Percentiles rank a stretch among this genome's conserved stretches.
phyloP scores from a whole-genome alignment of 75 land plant species.

The Chamaecyparis obtusa region DNA sequence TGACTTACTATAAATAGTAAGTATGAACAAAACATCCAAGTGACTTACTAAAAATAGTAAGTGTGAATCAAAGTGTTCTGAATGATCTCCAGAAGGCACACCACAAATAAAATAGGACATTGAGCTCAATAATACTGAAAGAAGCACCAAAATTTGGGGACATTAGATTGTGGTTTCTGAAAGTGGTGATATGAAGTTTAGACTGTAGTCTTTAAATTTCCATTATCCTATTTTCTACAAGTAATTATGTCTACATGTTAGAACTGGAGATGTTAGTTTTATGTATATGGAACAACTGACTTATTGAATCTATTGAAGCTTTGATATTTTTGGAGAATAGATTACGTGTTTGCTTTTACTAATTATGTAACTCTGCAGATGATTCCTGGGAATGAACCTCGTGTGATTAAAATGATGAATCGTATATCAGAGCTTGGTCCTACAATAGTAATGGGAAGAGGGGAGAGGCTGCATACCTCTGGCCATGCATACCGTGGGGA shows the following conservation, averaged over 20 bases:
- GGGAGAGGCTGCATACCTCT: slow-evolving; percentile 87
- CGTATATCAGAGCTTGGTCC: slow-evolving; percentile 95
- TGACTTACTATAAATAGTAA: too few relatives aligned
- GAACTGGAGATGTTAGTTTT: neutral
- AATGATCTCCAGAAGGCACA: too few relatives aligned
- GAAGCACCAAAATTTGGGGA: too few relatives aligned
- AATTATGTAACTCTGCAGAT: slow-evolving; percentile 40
- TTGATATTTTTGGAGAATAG: slow-evolving; percentile 6
- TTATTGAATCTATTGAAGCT: neutral
- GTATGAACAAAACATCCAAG: too few relatives aligned
- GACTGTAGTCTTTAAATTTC: neutral
- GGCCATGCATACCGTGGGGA: slow-evolving; percentile 98
- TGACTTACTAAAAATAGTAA: too few relatives aligned
- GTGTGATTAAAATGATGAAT: slow-evolving; percentile 96
- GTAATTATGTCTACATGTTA: neutral
- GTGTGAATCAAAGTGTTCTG: too few relatives aligned
- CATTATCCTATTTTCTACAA: neutral
- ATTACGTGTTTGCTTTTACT: neutral
- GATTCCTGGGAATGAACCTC: slow-evolving; percentile 94
- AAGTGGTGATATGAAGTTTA: neutral
- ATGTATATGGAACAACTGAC: neutral
- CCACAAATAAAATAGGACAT: too few relatives aligned
- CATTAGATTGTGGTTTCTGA: neutral
- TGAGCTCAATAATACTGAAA: too few relatives aligned
- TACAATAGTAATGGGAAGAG: slow-evolving; percentile 78